Percentiles rank a stretch among this genome's conserved stretches.
phyloP scores from a whole-genome alignment of 495 filamentous ascomycete genomes.

The Penicillium daleae region DNA sequence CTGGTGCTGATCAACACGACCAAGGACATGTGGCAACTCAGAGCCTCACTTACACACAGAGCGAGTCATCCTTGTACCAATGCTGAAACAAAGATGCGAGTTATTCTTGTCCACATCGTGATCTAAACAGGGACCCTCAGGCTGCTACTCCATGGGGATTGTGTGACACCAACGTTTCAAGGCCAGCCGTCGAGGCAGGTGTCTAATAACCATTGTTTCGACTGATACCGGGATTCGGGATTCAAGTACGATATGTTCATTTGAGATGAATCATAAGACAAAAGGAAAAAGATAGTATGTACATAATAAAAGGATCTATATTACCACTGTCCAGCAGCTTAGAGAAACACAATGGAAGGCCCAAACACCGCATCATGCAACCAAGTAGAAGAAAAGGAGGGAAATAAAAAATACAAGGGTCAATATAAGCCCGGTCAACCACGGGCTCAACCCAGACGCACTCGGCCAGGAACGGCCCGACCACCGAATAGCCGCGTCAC shows the following conservation, averaged over 20 bases:
- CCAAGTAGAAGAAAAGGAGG: not conserved
- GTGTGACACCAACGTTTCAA: not conserved
- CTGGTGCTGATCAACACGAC: too few species aligned
- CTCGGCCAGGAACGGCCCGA: constrained; percentile 51
- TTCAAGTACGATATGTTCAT: not conserved
- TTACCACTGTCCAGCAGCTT: constrained; percentile 34
- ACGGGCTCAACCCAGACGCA: constrained; percentile 37
- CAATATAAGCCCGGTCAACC: not conserved
- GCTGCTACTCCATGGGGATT: too few species aligned
- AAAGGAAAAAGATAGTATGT: constrained; percentile 19
- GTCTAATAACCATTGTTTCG: too few species aligned
- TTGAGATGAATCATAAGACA: not conserved
- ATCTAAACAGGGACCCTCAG: too few species aligned
- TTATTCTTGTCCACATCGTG: too few species aligned
- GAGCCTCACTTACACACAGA: too few species aligned
- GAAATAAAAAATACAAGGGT: not conserved
- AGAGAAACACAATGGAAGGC: constrained; percentile 28
- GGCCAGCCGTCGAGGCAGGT: not conserved
- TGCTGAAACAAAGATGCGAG: too few species aligned
- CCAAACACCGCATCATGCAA: constrained; percentile 31
- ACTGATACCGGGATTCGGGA: too few species aligned
- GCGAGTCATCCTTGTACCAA: too few species aligned
- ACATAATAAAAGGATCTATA: constrained; percentile 26
- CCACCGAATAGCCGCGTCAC: constrained; percentile 60
- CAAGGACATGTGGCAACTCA: too few species aligned